These are phyloP conservation scores for Rickenella mellea DNA, from an alignment of 768 basidiomycete genomes.

Conservation along the genomic window DNA sequence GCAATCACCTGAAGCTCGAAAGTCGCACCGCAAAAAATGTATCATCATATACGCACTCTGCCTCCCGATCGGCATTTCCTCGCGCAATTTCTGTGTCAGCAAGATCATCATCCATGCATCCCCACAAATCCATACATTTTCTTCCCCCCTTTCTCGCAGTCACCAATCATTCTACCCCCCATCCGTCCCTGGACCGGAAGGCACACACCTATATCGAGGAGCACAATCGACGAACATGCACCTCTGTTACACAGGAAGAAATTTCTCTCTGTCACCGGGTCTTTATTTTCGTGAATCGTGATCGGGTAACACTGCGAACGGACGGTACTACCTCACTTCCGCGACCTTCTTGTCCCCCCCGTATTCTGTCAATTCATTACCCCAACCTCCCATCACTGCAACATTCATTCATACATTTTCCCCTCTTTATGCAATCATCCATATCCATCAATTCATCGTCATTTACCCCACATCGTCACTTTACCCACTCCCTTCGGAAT, in stretches of 20 bases:
- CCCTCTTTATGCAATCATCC: conserved; percentile 2
- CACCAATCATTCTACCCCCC: background rate
- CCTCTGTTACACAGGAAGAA: background rate
- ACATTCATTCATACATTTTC: background rate
- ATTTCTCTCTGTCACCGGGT: background rate
- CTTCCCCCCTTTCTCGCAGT: background rate
- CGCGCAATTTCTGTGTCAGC: conserved; percentile 1
- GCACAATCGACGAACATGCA: background rate
- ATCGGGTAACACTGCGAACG: background rate
- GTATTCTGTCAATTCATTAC: background rate
- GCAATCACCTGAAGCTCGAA: too few relatives aligned
- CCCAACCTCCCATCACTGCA: conserved; percentile 1
- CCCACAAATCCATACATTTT: background rate
- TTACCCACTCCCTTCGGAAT: conserved; percentile 4
- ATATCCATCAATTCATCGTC: conserved; percentile 3
- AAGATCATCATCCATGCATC: background rate
- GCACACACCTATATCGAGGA: too few relatives aligned
- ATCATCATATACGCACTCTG: background rate
- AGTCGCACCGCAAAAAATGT: background rate
- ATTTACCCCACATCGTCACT: background rate
- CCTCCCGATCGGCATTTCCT: background rate
- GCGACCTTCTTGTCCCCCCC: background rate
- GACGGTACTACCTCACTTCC: background rate
- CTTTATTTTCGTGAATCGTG: background rate
- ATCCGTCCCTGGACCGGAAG: background rate